A percentile compares a stretch with the other conserved stretches of the same genome.
Conservation (phyloP, 805 yeast species). For the Ogataea kodamae region DNA sequence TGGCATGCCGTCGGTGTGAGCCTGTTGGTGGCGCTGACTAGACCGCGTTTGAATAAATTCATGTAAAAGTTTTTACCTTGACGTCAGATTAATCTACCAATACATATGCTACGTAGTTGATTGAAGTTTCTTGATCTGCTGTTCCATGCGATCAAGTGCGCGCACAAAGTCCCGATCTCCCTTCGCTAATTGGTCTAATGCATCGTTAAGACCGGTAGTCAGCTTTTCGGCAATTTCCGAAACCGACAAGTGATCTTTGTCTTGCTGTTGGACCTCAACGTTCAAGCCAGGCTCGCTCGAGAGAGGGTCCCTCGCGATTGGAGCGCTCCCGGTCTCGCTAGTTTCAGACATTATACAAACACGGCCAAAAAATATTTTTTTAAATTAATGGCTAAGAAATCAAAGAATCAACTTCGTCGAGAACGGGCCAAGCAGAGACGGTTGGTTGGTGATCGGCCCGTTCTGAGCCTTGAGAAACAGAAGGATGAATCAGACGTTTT, state of each 20-base stretch:
- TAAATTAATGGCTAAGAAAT: constrained; percentile 30
- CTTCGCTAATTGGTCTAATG: constrained; percentile 22
- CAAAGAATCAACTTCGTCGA: constrained; percentile 53
- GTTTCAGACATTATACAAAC: constrained; percentile 6
- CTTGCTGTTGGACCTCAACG: constrained; percentile 1
- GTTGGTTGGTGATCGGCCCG: constrained; percentile 1
- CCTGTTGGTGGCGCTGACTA: background rate
- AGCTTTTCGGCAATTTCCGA: constrained; percentile 25
- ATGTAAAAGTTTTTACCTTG: too few species aligned
- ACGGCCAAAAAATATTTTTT: constrained; percentile 8
- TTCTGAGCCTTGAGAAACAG: background rate
- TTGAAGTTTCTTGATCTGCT: constrained; percentile 3
- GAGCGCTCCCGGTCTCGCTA: constrained; percentile 4
- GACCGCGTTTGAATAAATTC: constrained; percentile 4
- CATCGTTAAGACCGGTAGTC: constrained; percentile 20
- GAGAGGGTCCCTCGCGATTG: constrained; percentile 4
- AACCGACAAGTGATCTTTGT: constrained; percentile 15
- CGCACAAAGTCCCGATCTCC: constrained; percentile 23
- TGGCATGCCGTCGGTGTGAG: background rate
- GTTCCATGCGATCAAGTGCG: constrained; percentile 21
- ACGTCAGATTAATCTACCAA: too few species aligned
- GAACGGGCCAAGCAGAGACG: constrained; percentile 41
- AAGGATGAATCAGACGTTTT: constrained; percentile 1
- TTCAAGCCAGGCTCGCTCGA: constrained; percentile 8
- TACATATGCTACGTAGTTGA: too few species aligned